These are phyloP conservation scores for Alternaria brassicae DNA, from an alignment of 2,329 filamentous ascomycete species.

Conservation along the genomic window DNA sequence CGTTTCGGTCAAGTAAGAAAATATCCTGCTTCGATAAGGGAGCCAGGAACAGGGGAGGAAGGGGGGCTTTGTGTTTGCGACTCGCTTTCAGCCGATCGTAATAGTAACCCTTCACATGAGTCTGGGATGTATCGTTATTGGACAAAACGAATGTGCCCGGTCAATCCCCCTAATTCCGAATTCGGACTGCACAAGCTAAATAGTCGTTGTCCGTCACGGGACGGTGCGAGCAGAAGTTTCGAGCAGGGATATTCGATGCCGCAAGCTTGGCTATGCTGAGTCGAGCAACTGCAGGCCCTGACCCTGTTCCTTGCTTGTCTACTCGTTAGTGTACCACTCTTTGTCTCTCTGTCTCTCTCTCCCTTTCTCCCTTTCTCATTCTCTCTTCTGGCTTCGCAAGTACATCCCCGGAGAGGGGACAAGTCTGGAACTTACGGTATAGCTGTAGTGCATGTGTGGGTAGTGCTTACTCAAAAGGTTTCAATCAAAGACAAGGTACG, in stretches of 20 bases:
- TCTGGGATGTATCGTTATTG: background rate
- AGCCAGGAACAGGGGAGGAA: background rate
- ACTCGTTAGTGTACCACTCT: constrained; percentile 6
- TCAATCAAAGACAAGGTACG: background rate
- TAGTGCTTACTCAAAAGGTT: background rate
- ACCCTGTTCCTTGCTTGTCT: constrained; percentile 8
- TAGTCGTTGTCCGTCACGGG: constrained; percentile 10
- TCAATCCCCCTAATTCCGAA: background rate
- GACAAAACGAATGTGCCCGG: background rate
- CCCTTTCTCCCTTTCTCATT: too few species aligned
- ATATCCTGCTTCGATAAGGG: background rate
- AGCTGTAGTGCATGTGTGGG: background rate
- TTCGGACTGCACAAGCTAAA: constrained; percentile 2
- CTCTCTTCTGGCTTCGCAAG: background rate
- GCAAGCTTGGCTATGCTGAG: constrained; percentile 1
- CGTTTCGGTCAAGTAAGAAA: constrained; percentile 2
- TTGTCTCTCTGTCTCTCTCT: background rate
- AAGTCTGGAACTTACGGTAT: background rate
- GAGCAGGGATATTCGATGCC: constrained; percentile 2
- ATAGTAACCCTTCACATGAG: background rate
- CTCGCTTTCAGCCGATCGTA: constrained; percentile 4
- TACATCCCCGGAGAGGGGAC: background rate
- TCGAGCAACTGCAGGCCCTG: constrained; percentile 3
- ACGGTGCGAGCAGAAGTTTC: constrained; percentile 13
- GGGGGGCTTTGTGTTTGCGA: background rate